Evolutionary conservation across 2,329 filamentous ascomycete species (phyloP).

Genomic region (Cryoendolithus antarcticus): DNA sequence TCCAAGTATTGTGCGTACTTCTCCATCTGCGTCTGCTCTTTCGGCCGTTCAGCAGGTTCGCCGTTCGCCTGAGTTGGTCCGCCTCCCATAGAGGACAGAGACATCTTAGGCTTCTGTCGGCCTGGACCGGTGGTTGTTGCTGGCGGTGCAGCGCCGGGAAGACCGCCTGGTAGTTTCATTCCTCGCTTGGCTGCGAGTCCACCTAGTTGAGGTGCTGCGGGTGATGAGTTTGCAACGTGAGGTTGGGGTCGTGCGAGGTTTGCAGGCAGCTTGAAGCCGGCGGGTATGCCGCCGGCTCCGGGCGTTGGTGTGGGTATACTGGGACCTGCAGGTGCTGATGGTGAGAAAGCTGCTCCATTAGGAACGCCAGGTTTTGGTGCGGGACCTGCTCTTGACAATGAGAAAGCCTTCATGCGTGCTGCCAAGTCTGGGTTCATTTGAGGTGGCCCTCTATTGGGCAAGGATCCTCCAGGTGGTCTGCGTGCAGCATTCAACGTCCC

Average conservation of each 20-base stretch:
- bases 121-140: slow-evolving; percentile 15
- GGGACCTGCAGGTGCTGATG: slow-evolving; percentile 1
- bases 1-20: slow-evolving; percentile 77
- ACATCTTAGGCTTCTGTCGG: slow-evolving; percentile 31
- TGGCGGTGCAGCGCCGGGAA: slow-evolving; percentile 33
- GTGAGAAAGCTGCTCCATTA: not conserved
- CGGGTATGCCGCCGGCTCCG: slow-evolving; percentile 26
- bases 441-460: slow-evolving; percentile 35
- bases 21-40: slow-evolving; percentile 35
- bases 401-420: slow-evolving; percentile 58
- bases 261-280: slow-evolving; percentile 32
- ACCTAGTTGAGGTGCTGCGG: slow-evolving; percentile 34
- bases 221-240: slow-evolving; percentile 36
- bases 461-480: slow-evolving; percentile 34
- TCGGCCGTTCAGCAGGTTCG: slow-evolving; percentile 21
- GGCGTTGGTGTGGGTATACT: slow-evolving; percentile 9
- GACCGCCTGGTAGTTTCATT: slow-evolving; percentile 48
- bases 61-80: not conserved
- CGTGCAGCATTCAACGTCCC: slow-evolving; percentile 62
- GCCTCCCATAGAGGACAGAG: slow-evolving; percentile 30
- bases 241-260: slow-evolving; percentile 25
- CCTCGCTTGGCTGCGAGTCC: slow-evolving; percentile 56
- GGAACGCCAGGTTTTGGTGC: slow-evolving; percentile 10
- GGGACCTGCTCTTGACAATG: slow-evolving; percentile 50
- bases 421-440: slow-evolving; percentile 44